Base-by-base conservation (phyloP, 495 filamentous ascomycete genomes). In the Hyaloscypha finlandica region DNA sequence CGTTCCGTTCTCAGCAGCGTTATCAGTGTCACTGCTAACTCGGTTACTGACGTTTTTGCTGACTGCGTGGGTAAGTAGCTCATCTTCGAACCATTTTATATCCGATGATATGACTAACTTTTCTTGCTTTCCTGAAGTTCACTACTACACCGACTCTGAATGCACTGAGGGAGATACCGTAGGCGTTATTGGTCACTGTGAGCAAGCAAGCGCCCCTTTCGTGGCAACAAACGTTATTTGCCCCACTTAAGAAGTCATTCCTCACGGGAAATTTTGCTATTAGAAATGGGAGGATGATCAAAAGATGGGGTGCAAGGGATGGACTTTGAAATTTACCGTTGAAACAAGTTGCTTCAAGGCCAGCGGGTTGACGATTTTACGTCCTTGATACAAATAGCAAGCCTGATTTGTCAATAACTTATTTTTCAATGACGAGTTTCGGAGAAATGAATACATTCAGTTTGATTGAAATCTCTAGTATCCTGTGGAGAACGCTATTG, bases 151-250 rank as follows among this genome's bases (percentile, higher is more conserved):
- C 30, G 19, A 59, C 8, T 59, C 57, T 20, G 57, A 0, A 4
- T 59, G 57, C 30, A 59, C 57, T 5, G 9, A 59, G 11, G 32
- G 57, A 59, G 57, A 59, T 59, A 59, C 57, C 12, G 57, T 59
- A 8, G 57, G 57, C 30, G 35, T 59, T 22, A 59, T 59, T 37
- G 57, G 30, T 19, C 30, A 39, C 8, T 59, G 57, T 11, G 57
- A 59, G 32, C 57, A 59, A 37, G 57, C 57, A 37, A 56, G 29
- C 53, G 22, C 20, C 16, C 29, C 53, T 1, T 56, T 56, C 53
- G 53, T 56, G 53, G 53, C 53, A 56, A 56, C 29, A 14, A 56
- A 56, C 22, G 53, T 56, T 56, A 56, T 56, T 56, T 56, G 53
- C 20, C 29, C 53, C 3, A 56, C 53, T 56, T 56, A 56, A 56